Evolutionary conservation across 192 early-diverging fungal species (phyloP).

Genomic region (Dissophora globulifera): DNA sequence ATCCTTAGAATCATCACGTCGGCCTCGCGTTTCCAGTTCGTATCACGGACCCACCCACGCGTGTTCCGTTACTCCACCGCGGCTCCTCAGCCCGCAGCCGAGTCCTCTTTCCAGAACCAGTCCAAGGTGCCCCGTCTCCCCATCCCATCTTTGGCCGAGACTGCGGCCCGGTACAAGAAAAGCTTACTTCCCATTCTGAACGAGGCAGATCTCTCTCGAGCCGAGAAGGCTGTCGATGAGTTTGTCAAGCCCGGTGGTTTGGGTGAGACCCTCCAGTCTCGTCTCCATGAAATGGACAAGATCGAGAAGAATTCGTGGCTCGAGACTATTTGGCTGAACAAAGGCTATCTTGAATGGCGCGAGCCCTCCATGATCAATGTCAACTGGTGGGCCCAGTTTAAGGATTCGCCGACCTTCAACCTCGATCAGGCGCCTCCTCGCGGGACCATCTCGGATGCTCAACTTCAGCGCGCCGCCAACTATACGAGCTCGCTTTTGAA

Average conservation of each 20-base stretch:
- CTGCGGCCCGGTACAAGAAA: constrained; percentile 81
- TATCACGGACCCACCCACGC: constrained; percentile 9
- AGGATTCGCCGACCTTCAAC: constrained; percentile 66
- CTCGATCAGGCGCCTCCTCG: constrained; percentile 47
- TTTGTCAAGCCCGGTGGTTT: constrained; percentile 77
- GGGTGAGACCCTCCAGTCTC: constrained; percentile 78
- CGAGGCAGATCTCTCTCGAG: constrained; percentile 63
- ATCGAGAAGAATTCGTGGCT: constrained; percentile 85
- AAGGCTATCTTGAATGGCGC: constrained; percentile 88
- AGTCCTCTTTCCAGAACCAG: constrained; percentile 75
- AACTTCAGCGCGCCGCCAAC: constrained; percentile 84
- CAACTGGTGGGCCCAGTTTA: constrained; percentile 87
- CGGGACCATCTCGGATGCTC: constrained; percentile 73
- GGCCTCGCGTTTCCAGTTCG: constrained; percentile 10
- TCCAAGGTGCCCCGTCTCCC: constrained; percentile 81
- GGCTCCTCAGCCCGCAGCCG: constrained; percentile 12
- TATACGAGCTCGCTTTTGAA: constrained; percentile 73
- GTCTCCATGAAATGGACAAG: constrained; percentile 76
- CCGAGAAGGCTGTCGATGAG: constrained; percentile 72
- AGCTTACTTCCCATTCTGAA: constrained; percentile 75
- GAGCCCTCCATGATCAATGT: constrained; percentile 87
- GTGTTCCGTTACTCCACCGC: constrained; percentile 22
- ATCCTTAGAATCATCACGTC: constrained; percentile 25
- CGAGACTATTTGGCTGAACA: constrained; percentile 85
- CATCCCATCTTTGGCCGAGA: constrained; percentile 83